Evolutionary conservation across 306 rosid genomes (phyloP).

Genomic region (Rubus parviflorus): DNA sequence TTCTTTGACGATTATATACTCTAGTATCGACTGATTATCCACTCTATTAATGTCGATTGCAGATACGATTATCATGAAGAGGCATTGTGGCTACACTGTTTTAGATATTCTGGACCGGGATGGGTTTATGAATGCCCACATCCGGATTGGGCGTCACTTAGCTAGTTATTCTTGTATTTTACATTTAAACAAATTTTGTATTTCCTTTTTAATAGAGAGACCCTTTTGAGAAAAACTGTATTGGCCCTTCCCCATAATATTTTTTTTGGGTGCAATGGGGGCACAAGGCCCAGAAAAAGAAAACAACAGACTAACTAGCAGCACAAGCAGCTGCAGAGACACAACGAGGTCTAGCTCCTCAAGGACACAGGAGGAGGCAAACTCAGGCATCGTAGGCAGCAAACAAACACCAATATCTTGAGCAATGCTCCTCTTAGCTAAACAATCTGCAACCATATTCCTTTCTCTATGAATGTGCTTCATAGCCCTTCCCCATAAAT

Average conservation of each 20-base stretch:
- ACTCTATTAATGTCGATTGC: conserved; percentile 19
- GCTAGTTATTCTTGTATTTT: conserved; percentile 18
- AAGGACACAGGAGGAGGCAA: too few relatives aligned
- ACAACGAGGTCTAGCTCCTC: too few relatives aligned
- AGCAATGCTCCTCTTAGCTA: too few relatives aligned
- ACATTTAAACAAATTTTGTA: not conserved
- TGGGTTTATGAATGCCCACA: conserved; percentile 82
- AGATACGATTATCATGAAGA: conserved; percentile 69
- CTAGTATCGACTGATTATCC: not conserved
- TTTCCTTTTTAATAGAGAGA: not conserved
- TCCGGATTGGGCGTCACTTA: conserved; percentile 74
- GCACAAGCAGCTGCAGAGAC: too few relatives aligned
- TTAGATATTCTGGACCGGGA: conserved; percentile 72
- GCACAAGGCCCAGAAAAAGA: too few relatives aligned
- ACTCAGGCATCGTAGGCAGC: too few relatives aligned
- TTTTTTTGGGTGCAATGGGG: too few relatives aligned
- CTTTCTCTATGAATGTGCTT: too few relatives aligned
- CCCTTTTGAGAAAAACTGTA: not conserved
- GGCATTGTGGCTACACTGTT: conserved; percentile 80
- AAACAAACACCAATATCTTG: too few relatives aligned
- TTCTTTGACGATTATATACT: not conserved
- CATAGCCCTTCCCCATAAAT: not conserved
- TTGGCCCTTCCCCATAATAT: not conserved
- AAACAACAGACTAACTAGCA: too few relatives aligned
- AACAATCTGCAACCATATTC: too few relatives aligned